phyloP scores from a whole-genome alignment of 2,329 filamentous ascomycete species.

The Penicillium palitans region DNA sequence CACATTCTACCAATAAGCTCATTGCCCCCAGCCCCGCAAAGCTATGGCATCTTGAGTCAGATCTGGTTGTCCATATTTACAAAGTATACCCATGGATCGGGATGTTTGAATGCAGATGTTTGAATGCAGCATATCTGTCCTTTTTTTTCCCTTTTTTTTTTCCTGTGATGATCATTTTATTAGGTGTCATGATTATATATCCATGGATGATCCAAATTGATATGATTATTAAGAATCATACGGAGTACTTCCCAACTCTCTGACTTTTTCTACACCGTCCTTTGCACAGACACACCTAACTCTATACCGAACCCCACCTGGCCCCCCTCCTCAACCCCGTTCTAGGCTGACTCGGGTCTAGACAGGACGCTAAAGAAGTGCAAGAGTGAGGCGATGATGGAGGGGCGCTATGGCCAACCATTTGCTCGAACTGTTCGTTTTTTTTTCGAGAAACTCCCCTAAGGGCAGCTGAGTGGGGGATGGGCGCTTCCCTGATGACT shows the following conservation, averaged over 20 bases:
- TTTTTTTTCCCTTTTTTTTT: background rate
- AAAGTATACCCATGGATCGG: background rate
- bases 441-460: slow-evolving; percentile 5
- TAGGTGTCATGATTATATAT: background rate
- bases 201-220: background rate
- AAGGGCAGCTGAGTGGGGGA: background rate
- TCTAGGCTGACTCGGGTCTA: slow-evolving; percentile 9
- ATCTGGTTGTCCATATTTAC: background rate
- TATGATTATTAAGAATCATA: background rate
- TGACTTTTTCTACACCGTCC: slow-evolving; percentile 6
- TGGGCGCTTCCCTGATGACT: slow-evolving; percentile 8
- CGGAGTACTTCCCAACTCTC: background rate
- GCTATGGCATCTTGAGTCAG: background rate
- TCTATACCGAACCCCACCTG: background rate
- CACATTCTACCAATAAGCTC: slow-evolving; percentile 1
- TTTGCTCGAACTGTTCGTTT: slow-evolving; percentile 9
- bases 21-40: slow-evolving; percentile 4
- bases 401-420: slow-evolving; percentile 14
- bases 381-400: slow-evolving; percentile 15
- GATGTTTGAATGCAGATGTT: background rate
- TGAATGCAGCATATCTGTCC: slow-evolving; percentile 1
- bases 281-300: slow-evolving; percentile 2
- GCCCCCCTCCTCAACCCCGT: background rate
- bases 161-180: background rate
- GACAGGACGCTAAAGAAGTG: background rate